phyloP scores from a whole-genome alignment of 495 filamentous ascomycete genomes.

The Elaphomyces granulatus region DNA sequence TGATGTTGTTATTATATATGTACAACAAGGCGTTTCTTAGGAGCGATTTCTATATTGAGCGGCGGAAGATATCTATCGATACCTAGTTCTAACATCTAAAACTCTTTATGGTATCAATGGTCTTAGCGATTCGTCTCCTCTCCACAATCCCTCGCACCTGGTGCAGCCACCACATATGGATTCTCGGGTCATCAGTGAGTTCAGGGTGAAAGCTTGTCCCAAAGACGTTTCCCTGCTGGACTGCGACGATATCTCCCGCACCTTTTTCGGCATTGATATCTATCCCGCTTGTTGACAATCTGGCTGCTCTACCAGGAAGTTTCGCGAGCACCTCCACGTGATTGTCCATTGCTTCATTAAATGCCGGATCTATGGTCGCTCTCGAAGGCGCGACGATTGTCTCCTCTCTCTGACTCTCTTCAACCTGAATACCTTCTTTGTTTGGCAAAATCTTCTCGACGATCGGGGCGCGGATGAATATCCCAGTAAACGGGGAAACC shows the following conservation, averaged over 20 bases:
- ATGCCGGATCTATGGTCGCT: conserved; percentile 28
- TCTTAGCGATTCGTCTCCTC: conserved; percentile 11
- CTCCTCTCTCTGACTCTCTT: conserved; percentile 37
- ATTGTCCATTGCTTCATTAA: conserved; percentile 27
- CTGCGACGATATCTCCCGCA: conserved; percentile 74
- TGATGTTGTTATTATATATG: background rate
- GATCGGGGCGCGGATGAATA: conserved; percentile 91
- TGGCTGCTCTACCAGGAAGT: conserved; percentile 32
- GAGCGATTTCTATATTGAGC: too few relatives aligned
- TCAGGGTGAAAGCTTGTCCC: conserved; percentile 97
- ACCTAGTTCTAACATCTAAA: too few relatives aligned
- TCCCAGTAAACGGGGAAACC: conserved; percentile 48
- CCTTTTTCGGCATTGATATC: conserved; percentile 30
- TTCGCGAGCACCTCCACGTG: conserved; percentile 37
- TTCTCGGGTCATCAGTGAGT: conserved; percentile 73
- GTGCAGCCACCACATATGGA: conserved; percentile 87
- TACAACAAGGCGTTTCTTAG: too few relatives aligned
- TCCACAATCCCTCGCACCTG: conserved; percentile 41
- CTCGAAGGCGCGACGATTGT: conserved; percentile 54
- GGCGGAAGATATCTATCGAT: too few relatives aligned
- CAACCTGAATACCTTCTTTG: conserved; percentile 34
- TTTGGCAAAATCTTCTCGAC: conserved; percentile 67
- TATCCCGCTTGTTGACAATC: conserved; percentile 24
- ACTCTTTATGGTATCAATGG: too few relatives aligned
- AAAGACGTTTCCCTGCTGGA: conserved; percentile 86